These are phyloP conservation scores for Penicillium canescens DNA, from an alignment of 495 filamentous ascomycete genomes.

Conservation along the genomic window DNA sequence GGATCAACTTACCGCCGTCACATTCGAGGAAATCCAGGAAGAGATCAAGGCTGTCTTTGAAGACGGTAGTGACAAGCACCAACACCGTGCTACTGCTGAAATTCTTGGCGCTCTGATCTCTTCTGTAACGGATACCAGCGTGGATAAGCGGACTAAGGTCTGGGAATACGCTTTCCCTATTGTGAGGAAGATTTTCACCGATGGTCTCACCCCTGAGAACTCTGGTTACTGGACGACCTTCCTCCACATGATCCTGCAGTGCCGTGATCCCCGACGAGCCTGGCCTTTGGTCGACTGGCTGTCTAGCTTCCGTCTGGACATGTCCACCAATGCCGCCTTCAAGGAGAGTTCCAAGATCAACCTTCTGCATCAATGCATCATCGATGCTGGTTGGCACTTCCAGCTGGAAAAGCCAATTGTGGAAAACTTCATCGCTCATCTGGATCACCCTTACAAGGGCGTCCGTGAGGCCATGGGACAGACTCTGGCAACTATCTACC, in stretches of 20 bases:
- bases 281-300: constrained; percentile 87
- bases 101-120: constrained; percentile 84
- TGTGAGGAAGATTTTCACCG: constrained; percentile 78
- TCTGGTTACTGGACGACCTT: constrained; percentile 91
- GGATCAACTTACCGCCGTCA: constrained; percentile 69
- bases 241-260: constrained; percentile 79
- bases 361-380: constrained; percentile 83
- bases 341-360: constrained; percentile 98
- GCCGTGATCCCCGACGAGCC: constrained; percentile 81
- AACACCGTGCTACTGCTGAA: constrained; percentile 93
- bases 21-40: constrained; percentile 85
- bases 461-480: constrained; percentile 94
- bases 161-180: constrained; percentile 93
- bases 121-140: constrained; percentile 68
- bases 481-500: constrained; percentile 81
- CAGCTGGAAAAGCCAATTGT: constrained; percentile 88
- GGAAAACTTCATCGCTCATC: constrained; percentile 82
- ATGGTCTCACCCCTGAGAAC: constrained; percentile 93
- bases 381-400: constrained; percentile 94
- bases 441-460: constrained; percentile 97
- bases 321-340: constrained; percentile 95
- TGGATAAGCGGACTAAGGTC: constrained; percentile 67
- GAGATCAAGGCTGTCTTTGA: constrained; percentile 73
- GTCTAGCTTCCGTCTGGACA: constrained; percentile 83
- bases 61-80: constrained; percentile 96